Conservation (phyloP, 805 yeast genomes). For the Ascoidea asiatica region DNA sequence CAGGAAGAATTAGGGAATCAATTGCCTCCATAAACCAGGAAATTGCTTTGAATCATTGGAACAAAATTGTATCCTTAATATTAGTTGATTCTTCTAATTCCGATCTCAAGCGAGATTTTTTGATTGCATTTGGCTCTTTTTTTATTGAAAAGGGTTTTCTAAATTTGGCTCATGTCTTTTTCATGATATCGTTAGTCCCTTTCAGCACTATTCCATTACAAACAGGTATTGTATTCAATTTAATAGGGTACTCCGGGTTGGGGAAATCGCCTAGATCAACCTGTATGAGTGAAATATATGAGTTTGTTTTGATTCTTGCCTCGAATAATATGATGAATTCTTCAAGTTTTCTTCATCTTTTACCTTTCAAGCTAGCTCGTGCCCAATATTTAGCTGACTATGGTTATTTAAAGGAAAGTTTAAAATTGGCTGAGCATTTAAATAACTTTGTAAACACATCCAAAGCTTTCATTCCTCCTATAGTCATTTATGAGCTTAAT, state of each 20-base stretch:
- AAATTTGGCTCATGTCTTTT: not conserved
- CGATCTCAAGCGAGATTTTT: not conserved
- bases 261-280: not conserved
- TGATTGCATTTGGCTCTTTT: not conserved
- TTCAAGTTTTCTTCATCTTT: not conserved
- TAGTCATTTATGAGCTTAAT: not conserved
- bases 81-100: not conserved
- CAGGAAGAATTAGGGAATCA: no score
- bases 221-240: not conserved
- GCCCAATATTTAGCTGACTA: not conserved
- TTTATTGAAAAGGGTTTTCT: not conserved
- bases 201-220: not conserved
- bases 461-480: not conserved
- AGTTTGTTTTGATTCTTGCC: not conserved
- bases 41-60: not conserved
- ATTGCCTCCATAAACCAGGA: no score
- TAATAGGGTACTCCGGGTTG: not conserved
- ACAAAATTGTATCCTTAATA: not conserved
- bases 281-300: not conserved
- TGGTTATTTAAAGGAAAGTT: not conserved
- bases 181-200: not conserved
- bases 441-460: not conserved
- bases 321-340: not conserved
- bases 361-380: not conserved
- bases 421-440: not conserved